Conservation (phyloP, 2,329 filamentous ascomycete genomes). For the Parascedosporium putredinis region DNA sequence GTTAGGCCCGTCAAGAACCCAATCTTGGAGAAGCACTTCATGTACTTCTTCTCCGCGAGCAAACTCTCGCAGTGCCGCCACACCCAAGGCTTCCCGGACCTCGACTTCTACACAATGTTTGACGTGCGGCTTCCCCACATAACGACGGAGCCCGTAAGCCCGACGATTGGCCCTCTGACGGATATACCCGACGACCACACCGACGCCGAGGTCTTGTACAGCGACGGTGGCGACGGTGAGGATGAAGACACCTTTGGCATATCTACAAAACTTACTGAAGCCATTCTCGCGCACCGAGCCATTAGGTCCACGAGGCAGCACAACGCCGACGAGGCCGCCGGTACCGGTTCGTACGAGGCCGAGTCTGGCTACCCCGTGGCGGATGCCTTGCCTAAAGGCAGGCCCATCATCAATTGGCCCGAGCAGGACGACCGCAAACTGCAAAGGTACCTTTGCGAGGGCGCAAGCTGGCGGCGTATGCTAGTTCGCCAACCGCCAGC, state of each 20-base stretch:
- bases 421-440: not conserved
- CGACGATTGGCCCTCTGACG: not conserved
- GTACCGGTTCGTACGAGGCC: not conserved
- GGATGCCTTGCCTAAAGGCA: not conserved
- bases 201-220: not conserved
- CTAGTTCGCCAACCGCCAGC: slow-evolving; percentile 14
- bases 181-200: not conserved
- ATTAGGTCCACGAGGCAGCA: not conserved
- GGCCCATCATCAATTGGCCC: slow-evolving; percentile 1
- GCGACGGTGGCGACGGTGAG: not conserved
- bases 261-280: not conserved
- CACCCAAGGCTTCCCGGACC: slow-evolving; percentile 5
- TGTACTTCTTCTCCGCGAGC: not conserved
- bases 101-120: slow-evolving; percentile 8
- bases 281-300: not conserved
- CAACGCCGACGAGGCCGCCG: not conserved
- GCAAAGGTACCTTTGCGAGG: slow-evolving; percentile 10
- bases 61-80: not conserved
- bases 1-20: not conserved
- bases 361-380: not conserved
- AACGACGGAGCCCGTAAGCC: not conserved
- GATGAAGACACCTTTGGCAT: not conserved
- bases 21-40: slow-evolving; percentile 5
- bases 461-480: slow-evolving; percentile 16
- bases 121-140: slow-evolving; percentile 3